Evolutionary conservation across 208 protist species (phyloP).

Genomic region (Leishmania martiniquensis): DNA sequence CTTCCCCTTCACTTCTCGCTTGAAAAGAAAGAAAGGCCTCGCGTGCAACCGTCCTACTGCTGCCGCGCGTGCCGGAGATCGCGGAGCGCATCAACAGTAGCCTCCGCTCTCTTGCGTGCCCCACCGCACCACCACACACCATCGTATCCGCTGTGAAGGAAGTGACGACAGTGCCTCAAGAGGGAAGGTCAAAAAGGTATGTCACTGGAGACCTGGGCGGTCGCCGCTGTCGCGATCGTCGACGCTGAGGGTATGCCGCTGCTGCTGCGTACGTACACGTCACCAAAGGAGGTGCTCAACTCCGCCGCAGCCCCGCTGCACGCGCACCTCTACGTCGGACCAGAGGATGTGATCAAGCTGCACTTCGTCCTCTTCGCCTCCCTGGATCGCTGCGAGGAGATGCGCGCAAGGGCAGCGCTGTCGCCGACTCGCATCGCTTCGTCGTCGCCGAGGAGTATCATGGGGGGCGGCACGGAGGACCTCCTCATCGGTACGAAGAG

Average conservation of each 20-base stretch:
- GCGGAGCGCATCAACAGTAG: background rate
- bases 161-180: background rate
- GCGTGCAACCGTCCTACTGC: background rate
- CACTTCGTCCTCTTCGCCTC: slow-evolving; percentile 85
- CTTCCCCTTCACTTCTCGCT: background rate
- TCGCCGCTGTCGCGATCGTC: slow-evolving; percentile 75
- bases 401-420: slow-evolving; percentile 15
- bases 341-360: slow-evolving; percentile 74
- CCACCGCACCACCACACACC: background rate
- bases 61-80: background rate
- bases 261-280: slow-evolving; percentile 73
- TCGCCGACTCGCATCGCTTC: background rate
- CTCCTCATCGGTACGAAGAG: slow-evolving; percentile 9
- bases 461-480: slow-evolving; percentile 11
- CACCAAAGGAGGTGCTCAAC: slow-evolving; percentile 51
- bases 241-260: slow-evolving; percentile 56
- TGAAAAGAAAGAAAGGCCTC: background rate
- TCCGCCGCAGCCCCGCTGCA: slow-evolving; percentile 48
- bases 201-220: slow-evolving; percentile 64
- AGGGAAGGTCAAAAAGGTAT: background rate
- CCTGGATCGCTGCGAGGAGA: slow-evolving; percentile 76
- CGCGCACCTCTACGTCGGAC: slow-evolving; percentile 76
- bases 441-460: background rate
- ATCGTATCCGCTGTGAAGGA: background rate
- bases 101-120: background rate